Conservation (phyloP, 177 flowering plant genomes). For the Vitis hybrid region DNA sequence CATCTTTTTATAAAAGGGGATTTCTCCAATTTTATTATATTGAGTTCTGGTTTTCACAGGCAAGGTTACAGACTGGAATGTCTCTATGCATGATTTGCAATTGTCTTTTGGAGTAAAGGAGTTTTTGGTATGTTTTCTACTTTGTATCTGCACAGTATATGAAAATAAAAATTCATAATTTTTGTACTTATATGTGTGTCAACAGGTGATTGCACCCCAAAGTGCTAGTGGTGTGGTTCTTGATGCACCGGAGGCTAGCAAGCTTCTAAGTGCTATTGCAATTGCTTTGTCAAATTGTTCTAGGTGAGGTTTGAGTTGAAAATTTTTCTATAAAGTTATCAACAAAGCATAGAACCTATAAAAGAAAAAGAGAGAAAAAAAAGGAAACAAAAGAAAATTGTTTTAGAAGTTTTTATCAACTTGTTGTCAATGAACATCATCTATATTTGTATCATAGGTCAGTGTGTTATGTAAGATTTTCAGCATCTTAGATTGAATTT, state of each 20-base stretch:
- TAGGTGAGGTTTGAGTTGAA: conserved; percentile 45
- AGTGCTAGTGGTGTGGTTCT: conserved; percentile 96
- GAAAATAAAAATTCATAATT: background rate
- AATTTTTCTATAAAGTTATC: background rate
- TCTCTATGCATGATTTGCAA: conserved; percentile 72
- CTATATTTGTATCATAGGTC: background rate
- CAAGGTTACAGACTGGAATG: conserved; percentile 57
- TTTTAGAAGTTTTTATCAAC: background rate
- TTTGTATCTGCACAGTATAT: background rate
- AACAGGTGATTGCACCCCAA: conserved; percentile 87
- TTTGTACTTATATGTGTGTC: conserved; percentile 4
- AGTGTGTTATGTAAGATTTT: background rate
- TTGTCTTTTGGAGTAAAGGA: conserved; percentile 87
- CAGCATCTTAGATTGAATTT: background rate
- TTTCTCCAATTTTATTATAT: conserved; percentile 9
- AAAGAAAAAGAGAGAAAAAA: too few relatives aligned
- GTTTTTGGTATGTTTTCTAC: conserved; percentile 62
- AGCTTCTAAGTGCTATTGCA: conserved; percentile 92
- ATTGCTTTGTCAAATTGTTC: conserved; percentile 91
- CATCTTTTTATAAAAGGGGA: background rate
- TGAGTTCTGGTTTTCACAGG: conserved; percentile 37
- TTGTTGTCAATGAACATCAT: background rate
- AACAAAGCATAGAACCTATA: background rate
- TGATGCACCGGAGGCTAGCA: conserved; percentile 95
- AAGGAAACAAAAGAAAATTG: too few relatives aligned